phyloP scores from a whole-genome alignment of 2,329 filamentous ascomycete genomes.

The Pestalotiopsis sp. region DNA sequence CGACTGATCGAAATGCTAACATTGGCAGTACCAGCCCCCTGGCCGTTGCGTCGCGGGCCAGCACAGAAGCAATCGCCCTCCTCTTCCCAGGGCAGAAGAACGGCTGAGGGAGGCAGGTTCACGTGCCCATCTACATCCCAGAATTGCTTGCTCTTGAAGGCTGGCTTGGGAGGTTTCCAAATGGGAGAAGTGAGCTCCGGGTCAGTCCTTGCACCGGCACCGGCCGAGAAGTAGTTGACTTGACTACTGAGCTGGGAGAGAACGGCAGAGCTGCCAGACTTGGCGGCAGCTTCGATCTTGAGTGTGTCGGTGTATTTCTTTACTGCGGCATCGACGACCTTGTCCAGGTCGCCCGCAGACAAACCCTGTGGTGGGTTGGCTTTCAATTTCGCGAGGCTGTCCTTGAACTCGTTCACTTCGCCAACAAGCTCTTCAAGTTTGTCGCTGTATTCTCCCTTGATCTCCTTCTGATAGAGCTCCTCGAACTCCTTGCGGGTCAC shows the following conservation, averaged over 20 bases:
- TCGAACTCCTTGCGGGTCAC: slow-evolving; percentile 33
- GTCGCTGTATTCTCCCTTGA: not conserved
- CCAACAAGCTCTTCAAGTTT: slow-evolving; percentile 34
- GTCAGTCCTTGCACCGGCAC: slow-evolving; percentile 69
- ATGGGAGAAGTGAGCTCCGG: slow-evolving; percentile 61
- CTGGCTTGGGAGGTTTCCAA: slow-evolving; percentile 41
- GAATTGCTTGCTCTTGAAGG: slow-evolving; percentile 29
- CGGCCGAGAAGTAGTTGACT: slow-evolving; percentile 74
- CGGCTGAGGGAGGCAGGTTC: slow-evolving; percentile 48
- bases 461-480: slow-evolving; percentile 1
- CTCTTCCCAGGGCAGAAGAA: slow-evolving; percentile 73
- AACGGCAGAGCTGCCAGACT: slow-evolving; percentile 48
- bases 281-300: slow-evolving; percentile 50
- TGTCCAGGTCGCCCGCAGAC: slow-evolving; percentile 42
- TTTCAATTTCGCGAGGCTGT: slow-evolving; percentile 42
- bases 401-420: slow-evolving; percentile 41
- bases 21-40: slow-evolving; percentile 56
- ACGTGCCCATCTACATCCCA: slow-evolving; percentile 26
- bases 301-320: slow-evolving; percentile 45
- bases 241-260: slow-evolving; percentile 49
- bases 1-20: slow-evolving; percentile 66
- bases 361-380: slow-evolving; percentile 33
- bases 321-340: slow-evolving; percentile 44
- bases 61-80: slow-evolving; percentile 90
- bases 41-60: slow-evolving; percentile 44